Base-by-base conservation (phyloP, 2,329 filamentous ascomycete genomes). In the Fusarium coicis region DNA sequence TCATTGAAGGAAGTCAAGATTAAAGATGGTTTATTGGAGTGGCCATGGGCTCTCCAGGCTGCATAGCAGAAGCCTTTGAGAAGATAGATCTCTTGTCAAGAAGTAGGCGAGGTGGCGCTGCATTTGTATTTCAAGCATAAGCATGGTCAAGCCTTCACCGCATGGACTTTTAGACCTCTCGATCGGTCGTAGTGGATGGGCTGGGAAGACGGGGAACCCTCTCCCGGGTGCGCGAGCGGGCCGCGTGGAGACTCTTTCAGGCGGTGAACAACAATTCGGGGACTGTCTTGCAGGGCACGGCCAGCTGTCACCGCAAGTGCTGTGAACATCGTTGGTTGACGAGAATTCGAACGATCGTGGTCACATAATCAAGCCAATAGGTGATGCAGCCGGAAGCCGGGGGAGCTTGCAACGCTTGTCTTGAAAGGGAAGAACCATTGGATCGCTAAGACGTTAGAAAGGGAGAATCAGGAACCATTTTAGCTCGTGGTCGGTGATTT, bases 221-320 rank as follows among this genome's bases (percentile, higher is more conserved):
- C 54, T 72, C 66, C 72, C 69, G 47, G 73, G 66, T 67, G 66
- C 74, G 73, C 49, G 60, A 63, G 74, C 76, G 76, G 76, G 76
- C 76, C 76, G 73, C 72, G 73, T 78, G 74, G 74, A 63, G 76
- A 65, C 72, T 49, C 18, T 50, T 61, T 68, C 75, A 74, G 76
- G 76, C 76, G 76, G 76, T 78, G 76, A 73, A 73, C 69, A 63
- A 68, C 66, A 67, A 57, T 62, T 76, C 39, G 57, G 36, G 59
- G 56, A 54, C 55, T 50, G 32, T 49, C n/a, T 63, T 52, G 75
- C 76, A 72, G 63, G 66, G 68, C 68, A 54, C 46, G 49, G 75
- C 71, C 74, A 77, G 75, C 63, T 77, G 76, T 78, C 76, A 78
- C 76, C 76, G 76, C 76, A 77, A 78, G 76, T 74, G 68, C 73